These are phyloP conservation scores for Zychaea mexicana DNA, from an alignment of 371 early-diverging fungal genomes.

Conservation along the genomic window DNA sequence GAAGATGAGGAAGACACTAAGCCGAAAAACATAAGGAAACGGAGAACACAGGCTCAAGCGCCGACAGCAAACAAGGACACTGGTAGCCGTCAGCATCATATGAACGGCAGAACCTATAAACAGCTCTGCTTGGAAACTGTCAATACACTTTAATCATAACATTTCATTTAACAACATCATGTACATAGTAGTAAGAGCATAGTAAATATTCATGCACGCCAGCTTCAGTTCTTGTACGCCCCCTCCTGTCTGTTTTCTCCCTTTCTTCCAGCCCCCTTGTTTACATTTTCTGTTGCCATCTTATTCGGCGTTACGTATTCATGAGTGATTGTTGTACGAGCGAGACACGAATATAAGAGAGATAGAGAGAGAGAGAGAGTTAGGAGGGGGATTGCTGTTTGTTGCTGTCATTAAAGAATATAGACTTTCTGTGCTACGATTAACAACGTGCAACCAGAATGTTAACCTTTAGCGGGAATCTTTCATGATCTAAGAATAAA, in stretches of 20 bases:
- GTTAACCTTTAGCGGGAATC: conserved; percentile 18
- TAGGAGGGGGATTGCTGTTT: neutral
- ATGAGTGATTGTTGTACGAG: neutral
- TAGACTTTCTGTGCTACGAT: conserved; percentile 4
- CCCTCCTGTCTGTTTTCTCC: neutral
- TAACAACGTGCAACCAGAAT: conserved; percentile 8
- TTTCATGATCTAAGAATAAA: conserved; percentile 12
- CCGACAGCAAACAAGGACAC: neutral
- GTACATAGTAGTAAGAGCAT: neutral
- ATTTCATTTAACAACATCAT: conserved; percentile 3
- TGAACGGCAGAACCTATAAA: neutral
- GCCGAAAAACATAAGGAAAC: conserved; percentile 13
- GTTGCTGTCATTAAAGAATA: neutral
- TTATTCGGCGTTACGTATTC: too few relatives aligned
- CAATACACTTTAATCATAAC: conserved; percentile 1
- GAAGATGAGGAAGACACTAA: conserved; percentile 21
- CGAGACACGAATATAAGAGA: neutral
- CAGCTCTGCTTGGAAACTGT: neutral
- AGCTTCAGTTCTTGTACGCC: conserved; percentile 2
- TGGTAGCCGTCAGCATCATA: neutral
- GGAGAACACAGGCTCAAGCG: neutral
- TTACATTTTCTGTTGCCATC: too few relatives aligned
- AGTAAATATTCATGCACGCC: conserved; percentile 4
- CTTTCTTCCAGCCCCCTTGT: neutral
- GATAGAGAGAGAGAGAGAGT: neutral